Conservation (phyloP, 768 basidiomycete genomes). For the Sarcodon sp. region DNA sequence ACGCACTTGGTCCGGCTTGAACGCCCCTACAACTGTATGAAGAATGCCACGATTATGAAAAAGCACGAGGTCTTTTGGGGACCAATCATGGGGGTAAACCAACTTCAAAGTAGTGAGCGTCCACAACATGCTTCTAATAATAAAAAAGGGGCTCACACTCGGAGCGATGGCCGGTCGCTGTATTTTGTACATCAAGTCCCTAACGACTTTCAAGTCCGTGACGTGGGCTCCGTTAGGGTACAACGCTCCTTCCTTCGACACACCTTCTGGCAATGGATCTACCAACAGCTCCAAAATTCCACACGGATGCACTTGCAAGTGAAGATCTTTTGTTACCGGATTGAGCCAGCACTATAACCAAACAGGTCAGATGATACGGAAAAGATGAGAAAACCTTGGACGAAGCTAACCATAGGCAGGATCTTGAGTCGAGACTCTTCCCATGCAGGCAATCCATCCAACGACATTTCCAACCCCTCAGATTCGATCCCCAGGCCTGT, state of each 20-base stretch:
- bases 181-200: conserved; percentile 71
- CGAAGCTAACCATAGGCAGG: conserved; percentile 41
- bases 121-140: neutral
- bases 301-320: conserved; percentile 87
- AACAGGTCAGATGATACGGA: neutral
- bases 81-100: conserved; percentile 88
- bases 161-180: conserved; percentile 87
- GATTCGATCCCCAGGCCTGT: conserved; percentile 77
- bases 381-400: neutral
- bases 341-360: conserved; percentile 75
- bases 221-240: conserved; percentile 78
- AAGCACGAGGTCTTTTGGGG: conserved; percentile 59
- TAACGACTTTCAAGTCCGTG: conserved; percentile 58
- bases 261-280: conserved; percentile 56
- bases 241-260: conserved; percentile 45
- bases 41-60: conserved; percentile 82
- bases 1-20: conserved; percentile 52
- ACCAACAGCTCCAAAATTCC: conserved; percentile 56
- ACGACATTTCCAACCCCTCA: conserved; percentile 59
- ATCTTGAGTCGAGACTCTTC: conserved; percentile 62
- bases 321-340: conserved; percentile 67
- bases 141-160: conserved; percentile 25
- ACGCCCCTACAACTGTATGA: conserved; percentile 71
- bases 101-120: conserved; percentile 24
- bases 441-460: conserved; percentile 71